Evolutionary conservation across 2,329 filamentous ascomycete species (phyloP), one percentile per base, ranked within the genome.

Genomic region (Fusarium tupiense): DNA sequence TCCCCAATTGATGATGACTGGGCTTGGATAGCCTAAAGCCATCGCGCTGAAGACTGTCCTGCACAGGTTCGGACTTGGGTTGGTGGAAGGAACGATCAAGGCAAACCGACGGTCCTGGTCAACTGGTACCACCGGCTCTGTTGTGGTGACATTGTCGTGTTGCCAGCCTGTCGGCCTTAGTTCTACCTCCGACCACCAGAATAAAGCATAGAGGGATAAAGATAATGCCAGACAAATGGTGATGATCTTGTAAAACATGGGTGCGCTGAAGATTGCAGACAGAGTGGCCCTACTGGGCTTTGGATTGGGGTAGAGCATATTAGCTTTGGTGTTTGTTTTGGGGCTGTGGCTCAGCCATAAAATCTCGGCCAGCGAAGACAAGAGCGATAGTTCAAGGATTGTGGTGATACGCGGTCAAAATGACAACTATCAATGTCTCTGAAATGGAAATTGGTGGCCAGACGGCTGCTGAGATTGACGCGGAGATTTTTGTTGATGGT

Each of bases 1-100:
- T 3, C 52, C 44, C 64, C 64, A 67, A n/a, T 67, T 67, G 22
- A 67, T 10, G 14, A 67, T 31, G 0, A 60, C 33, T 12, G 64
- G 62, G 3, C 62, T 66, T 2, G 62, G 62, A 20, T 60, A 67
- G 3, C 64, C 64, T 11, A 67, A 22, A 0, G 38, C 50, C 2
- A 66, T 26, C 0, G 22, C 13, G 14, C 43, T 35, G 3, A 67
- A 38, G 2, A 60, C 37, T 1, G 50, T 67, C 44, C 50, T 67
- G 52, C 62, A 67, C 3, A n/a, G 8, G 2, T 67, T 44, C 3
- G 64, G 64, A 16, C 33, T 37, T 5, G 50, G 22, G 4, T 6
- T 14, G 3, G 31, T 46, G 6, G 35, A 16, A 6, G 64, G 64
- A 1, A 67, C 3, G 13, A 67, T 22, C 0, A 67, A 12, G 10